Base-by-base conservation (phyloP, 1,284 basidiomycete genomes). In the Vanrija pseudolonga region DNA sequence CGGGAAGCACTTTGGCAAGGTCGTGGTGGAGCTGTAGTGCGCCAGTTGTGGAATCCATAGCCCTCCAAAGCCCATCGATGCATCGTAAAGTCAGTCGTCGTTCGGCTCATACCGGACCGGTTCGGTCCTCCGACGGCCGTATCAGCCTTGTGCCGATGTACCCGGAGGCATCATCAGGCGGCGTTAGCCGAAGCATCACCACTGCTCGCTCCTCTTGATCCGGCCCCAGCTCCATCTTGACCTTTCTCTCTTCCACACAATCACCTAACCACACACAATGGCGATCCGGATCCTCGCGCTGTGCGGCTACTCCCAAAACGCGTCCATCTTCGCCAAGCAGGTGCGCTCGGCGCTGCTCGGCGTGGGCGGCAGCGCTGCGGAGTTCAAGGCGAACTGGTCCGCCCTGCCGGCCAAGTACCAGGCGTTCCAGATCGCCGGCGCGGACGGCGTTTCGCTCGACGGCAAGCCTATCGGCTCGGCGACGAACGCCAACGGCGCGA, bases 281-380 rank as follows among this genome's bases (percentile, higher is more conserved):
- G 39, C 20, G 18, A 8, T 44, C 23, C 43, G 43, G 17, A 18
- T 41, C 18, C 57, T 72, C 55, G 60, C 64, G 20, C 56, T 74
- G 18, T 61, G 61, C 60, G 91, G 90, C 28, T 90, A 87, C 71
- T 83, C 88, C 4, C 90, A 93, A 71, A 92, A 88, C 64, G 87
- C 84, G 4, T 78, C 67, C 45, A 85, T 89, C 61, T 87, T 90
- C 73, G 85, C 81, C 68, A 90, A 88, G 76, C 82, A 87, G 70
- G 88, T 88, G 53, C 65, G 82, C 73, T 7, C 28, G 11, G 48
- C 50, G 7, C 45, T 53, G 14, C 51, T 53, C 11, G 32, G 32
- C 11, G 32, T 12, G 6, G 32, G 32, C 32, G 14, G 14, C 32
- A 3, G 2, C 32, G 4, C 9, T 4, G 32, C 11, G 17, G 46